Percentiles rank a stretch among this genome's conserved stretches.
Conservation (phyloP, 1,284 basidiomycete genomes). For the Sporisorium scitamineum region DNA sequence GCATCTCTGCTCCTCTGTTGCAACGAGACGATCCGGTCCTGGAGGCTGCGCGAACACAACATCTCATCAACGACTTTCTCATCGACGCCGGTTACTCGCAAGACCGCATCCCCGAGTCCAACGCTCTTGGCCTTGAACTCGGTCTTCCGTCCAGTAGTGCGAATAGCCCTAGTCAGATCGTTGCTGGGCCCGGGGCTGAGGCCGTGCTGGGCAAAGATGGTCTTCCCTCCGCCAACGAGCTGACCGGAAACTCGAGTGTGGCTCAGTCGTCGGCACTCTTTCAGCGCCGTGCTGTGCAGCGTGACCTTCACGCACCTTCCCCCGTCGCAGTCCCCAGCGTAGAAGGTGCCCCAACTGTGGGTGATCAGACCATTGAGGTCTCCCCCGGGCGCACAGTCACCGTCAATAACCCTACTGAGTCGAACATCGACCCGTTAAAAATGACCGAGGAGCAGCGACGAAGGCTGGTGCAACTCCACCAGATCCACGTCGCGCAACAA, state of each 20-base stretch:
- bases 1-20: constrained; percentile 48
- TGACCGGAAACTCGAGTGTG: constrained; percentile 22
- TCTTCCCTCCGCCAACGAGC: constrained; percentile 5
- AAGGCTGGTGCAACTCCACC: constrained; percentile 47
- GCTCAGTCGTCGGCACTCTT: constrained; percentile 48
- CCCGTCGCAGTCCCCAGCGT: constrained; percentile 40
- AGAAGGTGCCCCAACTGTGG: not conserved
- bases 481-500: constrained; percentile 47
- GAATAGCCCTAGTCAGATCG: constrained; percentile 20
- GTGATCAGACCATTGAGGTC: constrained; percentile 23
- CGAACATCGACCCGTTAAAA: constrained; percentile 33
- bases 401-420: constrained; percentile 28
- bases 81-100: constrained; percentile 44
- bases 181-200: not conserved
- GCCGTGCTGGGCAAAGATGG: constrained; percentile 7
- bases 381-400: constrained; percentile 26
- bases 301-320: constrained; percentile 45
- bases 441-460: constrained; percentile 46
- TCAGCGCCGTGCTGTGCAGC: constrained; percentile 53
- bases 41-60: constrained; percentile 27
- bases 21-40: constrained; percentile 41
- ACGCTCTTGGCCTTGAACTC: constrained; percentile 34
- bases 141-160: constrained; percentile 14
- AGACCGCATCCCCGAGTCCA: constrained; percentile 30
- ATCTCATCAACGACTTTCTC: constrained; percentile 49